phyloP scores from a whole-genome alignment of 2,329 filamentous ascomycete species.

The Phaeosphaeriaceae sp. region DNA sequence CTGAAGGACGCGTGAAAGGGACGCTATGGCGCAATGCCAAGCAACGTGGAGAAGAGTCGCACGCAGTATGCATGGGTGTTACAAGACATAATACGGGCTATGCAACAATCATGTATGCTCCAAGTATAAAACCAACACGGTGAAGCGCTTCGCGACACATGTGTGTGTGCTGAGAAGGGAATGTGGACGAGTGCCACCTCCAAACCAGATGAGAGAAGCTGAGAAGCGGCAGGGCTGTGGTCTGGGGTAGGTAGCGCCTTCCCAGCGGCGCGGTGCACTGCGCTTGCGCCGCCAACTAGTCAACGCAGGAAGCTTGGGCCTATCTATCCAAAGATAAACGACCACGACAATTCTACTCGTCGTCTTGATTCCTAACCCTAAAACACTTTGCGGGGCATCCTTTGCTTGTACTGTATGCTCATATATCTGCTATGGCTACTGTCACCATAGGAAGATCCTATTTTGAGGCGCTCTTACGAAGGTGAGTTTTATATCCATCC shows the following conservation, averaged over 20 bases:
- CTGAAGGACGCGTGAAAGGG: slow-evolving; percentile 14
- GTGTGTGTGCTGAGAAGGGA: background rate
- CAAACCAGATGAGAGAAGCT: background rate
- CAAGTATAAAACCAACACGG: background rate
- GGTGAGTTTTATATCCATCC: slow-evolving; percentile 55
- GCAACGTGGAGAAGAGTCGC: slow-evolving; percentile 12
- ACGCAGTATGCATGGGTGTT: background rate
- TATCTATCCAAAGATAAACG: slow-evolving; percentile 24
- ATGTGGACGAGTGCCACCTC: too few relatives aligned
- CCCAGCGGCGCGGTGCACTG: slow-evolving; percentile 28
- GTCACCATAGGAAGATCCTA: slow-evolving; percentile 67
- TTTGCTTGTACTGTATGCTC: slow-evolving; percentile 12
- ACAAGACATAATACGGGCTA: background rate
- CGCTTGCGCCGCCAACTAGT: background rate
- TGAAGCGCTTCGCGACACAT: background rate
- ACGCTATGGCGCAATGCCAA: slow-evolving; percentile 24
- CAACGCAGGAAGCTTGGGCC: slow-evolving; percentile 27
- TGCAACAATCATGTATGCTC: background rate
- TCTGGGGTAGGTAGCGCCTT: slow-evolving; percentile 18
- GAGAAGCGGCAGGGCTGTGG: slow-evolving; percentile 7
- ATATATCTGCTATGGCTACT: slow-evolving; percentile 44
- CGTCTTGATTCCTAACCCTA: slow-evolving; percentile 9
- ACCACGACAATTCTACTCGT: slow-evolving; percentile 8
- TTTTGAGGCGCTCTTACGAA: slow-evolving; percentile 66
- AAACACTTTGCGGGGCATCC: slow-evolving; percentile 9